A percentile compares a stretch with the other conserved stretches of the same genome.
Evolutionary conservation across 2,329 filamentous ascomycete species (phyloP).

Genomic region (Clarireedia paspali): DNA sequence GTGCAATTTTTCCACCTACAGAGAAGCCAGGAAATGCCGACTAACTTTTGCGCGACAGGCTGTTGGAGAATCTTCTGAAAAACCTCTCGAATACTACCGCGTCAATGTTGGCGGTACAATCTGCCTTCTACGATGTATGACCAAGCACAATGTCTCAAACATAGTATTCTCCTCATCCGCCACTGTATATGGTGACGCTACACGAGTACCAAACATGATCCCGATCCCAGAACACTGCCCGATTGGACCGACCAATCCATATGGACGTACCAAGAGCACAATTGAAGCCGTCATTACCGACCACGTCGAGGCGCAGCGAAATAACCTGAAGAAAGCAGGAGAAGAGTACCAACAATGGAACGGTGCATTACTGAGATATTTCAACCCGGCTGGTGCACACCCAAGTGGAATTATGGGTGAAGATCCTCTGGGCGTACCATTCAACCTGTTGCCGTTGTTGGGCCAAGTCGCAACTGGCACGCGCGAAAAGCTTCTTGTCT

Average conservation of each 20-base stretch:
- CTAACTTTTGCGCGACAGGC: slow-evolving; percentile 52
- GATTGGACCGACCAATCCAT: slow-evolving; percentile 92
- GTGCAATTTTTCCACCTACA: slow-evolving; percentile 32
- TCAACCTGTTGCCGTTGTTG: slow-evolving; percentile 88
- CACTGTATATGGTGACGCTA: slow-evolving; percentile 97
- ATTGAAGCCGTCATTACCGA: slow-evolving; percentile 92
- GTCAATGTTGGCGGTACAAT: slow-evolving; percentile 95
- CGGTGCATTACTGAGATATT: slow-evolving; percentile 87
- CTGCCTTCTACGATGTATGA: slow-evolving; percentile 78
- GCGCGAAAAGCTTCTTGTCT: slow-evolving; percentile 87
- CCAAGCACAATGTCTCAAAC: slow-evolving; percentile 83
- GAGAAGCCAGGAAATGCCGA: not conserved
- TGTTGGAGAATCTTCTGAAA: slow-evolving; percentile 89
- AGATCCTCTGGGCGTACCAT: slow-evolving; percentile 90
- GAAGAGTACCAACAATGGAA: slow-evolving; percentile 81
- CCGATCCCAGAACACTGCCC: slow-evolving; percentile 97
- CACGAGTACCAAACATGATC: slow-evolving; percentile 95
- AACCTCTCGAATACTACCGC: slow-evolving; percentile 93
- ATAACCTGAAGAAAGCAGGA: slow-evolving; percentile 71
- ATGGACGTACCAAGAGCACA: slow-evolving; percentile 91
- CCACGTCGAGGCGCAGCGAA: slow-evolving; percentile 78
- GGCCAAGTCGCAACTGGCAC: slow-evolving; percentile 95
- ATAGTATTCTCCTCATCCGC: slow-evolving; percentile 98
- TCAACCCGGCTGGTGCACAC: slow-evolving; percentile 94
- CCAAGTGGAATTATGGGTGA: slow-evolving; percentile 97